A percentile compares a stretch with the other conserved stretches of the same genome.
Conservation (phyloP, 768 basidiomycete genomes). For the Myochromella boudieri region DNA sequence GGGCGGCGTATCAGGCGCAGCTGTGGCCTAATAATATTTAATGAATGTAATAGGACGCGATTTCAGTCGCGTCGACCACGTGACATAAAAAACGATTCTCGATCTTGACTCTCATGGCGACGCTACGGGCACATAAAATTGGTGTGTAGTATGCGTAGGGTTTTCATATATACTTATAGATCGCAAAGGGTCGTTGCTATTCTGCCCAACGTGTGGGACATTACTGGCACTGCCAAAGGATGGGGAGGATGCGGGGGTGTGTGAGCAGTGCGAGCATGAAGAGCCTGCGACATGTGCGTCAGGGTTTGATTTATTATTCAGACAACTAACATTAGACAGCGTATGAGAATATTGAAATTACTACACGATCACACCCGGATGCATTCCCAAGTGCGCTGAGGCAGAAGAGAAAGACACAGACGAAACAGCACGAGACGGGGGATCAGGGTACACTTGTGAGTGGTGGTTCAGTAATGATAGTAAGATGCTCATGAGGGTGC, state of each 20-base stretch:
- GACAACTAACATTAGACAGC: constrained; percentile 32
- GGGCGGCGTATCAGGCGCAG: constrained; percentile 49
- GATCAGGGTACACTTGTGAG: constrained; percentile 60
- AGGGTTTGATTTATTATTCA: neutral
- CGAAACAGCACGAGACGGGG: constrained; percentile 70
- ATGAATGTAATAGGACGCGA: neutral
- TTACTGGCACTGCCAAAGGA: constrained; percentile 80
- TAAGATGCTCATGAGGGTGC: neutral
- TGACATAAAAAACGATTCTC: neutral
- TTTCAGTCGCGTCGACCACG: neutral
- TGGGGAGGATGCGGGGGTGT: constrained; percentile 70
- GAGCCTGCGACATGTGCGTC: constrained; percentile 89
- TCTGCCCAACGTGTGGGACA: constrained; percentile 93
- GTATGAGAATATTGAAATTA: constrained; percentile 89
- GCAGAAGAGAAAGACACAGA: constrained; percentile 89
- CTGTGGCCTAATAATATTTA: constrained; percentile 3
- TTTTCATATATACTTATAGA: neutral
- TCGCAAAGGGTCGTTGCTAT: constrained; percentile 82
- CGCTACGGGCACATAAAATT: constrained; percentile 11
- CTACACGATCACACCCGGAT: constrained; percentile 88
- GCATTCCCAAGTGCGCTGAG: constrained; percentile 90
- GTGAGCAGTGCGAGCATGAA: constrained; percentile 85
- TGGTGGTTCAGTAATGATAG: constrained; percentile 1
- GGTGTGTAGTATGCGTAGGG: constrained; percentile 3
- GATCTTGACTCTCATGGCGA: neutral